Conservation (phyloP, 1,139 yeast genomes). For the Hyphopichia pseudoburtonii region DNA sequence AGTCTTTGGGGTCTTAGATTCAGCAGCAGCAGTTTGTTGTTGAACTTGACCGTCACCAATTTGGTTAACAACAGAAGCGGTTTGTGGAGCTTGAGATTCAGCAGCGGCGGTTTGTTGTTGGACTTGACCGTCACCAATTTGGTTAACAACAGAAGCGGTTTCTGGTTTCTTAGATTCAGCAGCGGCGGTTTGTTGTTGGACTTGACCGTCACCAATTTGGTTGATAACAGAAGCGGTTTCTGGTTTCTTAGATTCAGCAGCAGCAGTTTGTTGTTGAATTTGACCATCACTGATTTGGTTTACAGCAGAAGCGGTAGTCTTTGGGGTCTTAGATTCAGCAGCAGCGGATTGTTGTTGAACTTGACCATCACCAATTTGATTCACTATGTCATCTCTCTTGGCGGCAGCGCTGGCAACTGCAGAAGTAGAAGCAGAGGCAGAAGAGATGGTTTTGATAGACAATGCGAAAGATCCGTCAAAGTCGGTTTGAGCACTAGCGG, state of each 20-base stretch:
- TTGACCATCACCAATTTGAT: slow-evolving; percentile 40
- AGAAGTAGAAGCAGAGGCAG: slow-evolving; percentile 17
- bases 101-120: slow-evolving; percentile 25
- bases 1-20: slow-evolving; percentile 21
- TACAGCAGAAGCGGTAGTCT: slow-evolving; percentile 22
- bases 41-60: slow-evolving; percentile 38
- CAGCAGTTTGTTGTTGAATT: slow-evolving; percentile 20
- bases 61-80: slow-evolving; percentile 32
- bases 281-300: slow-evolving; percentile 28
- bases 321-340: slow-evolving; percentile 18
- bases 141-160: slow-evolving; percentile 21
- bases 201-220: slow-evolving; percentile 43
- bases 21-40: slow-evolving; percentile 20
- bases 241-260: slow-evolving; percentile 16
- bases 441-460: slow-evolving; percentile 20
- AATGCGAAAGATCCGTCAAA: slow-evolving; percentile 29
- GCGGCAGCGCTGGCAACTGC: slow-evolving; percentile 17
- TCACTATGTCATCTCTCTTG: slow-evolving; percentile 17
- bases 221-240: slow-evolving; percentile 11
- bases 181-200: slow-evolving; percentile 24
- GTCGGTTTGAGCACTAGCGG: slow-evolving; percentile 20
- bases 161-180: slow-evolving; percentile 3
- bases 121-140: slow-evolving; percentile 30
- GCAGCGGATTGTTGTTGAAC: slow-evolving; percentile 41
- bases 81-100: slow-evolving; percentile 6